Evolutionary conservation across 169 alveolate genomes (phyloP).

Genomic region (Cryptosporidium bovis): DNA sequence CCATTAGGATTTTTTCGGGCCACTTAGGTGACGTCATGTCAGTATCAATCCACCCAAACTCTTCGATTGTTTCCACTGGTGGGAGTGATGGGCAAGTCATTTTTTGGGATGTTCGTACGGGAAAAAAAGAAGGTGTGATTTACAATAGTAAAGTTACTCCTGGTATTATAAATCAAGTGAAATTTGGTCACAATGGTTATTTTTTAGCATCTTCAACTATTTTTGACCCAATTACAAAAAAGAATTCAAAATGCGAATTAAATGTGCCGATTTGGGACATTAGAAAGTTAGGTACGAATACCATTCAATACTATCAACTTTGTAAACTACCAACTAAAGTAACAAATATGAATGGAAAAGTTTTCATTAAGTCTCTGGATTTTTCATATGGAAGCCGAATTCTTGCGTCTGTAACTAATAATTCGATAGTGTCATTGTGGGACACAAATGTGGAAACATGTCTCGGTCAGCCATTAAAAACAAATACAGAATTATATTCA

Average conservation of each 20-base stretch:
- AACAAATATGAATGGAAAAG: neutral
- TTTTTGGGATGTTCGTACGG: constrained; percentile 74
- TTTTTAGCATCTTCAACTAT: constrained; percentile 51
- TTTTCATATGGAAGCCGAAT: constrained; percentile 67
- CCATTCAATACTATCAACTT: constrained; percentile 39
- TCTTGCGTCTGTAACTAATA: constrained; percentile 38
- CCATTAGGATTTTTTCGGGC: constrained; percentile 82
- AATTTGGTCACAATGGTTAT: constrained; percentile 63
- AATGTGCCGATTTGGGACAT: constrained; percentile 55
- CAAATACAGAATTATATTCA: constrained; percentile 4
- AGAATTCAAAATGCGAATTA: neutral
- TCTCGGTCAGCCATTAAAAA: constrained; percentile 11
- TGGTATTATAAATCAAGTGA: constrained; percentile 47
- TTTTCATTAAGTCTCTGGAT: constrained; percentile 41
- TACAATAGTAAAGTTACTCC: constrained; percentile 14
- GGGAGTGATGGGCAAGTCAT: constrained; percentile 83
- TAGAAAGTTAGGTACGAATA: constrained; percentile 10
- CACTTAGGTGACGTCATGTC: constrained; percentile 85
- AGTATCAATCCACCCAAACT: constrained; percentile 85
- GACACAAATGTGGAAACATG: constrained; percentile 50
- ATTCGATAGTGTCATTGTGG: constrained; percentile 60
- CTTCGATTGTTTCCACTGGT: constrained; percentile 84
- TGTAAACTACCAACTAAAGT: constrained; percentile 33
- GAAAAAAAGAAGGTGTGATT: constrained; percentile 50
- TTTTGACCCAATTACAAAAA: neutral